phyloP scores from a whole-genome alignment of 2,329 filamentous ascomycete species.

The Byssoonygena ceratinophila region DNA sequence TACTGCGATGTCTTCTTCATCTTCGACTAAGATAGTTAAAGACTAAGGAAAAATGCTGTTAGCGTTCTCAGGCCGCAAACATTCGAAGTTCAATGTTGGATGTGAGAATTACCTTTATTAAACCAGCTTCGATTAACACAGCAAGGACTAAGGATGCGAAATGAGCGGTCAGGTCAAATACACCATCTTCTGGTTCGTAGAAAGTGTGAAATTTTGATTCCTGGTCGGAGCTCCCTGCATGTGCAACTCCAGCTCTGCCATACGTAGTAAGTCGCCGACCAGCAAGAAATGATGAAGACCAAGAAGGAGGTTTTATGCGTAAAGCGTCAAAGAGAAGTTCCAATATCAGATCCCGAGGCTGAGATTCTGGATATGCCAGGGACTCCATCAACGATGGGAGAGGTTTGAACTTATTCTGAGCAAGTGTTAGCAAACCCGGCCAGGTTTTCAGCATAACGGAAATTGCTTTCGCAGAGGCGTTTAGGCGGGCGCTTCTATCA shows the following conservation, averaged over 20 bases:
- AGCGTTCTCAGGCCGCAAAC: conserved; percentile 10
- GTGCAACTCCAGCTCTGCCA: conserved; percentile 80
- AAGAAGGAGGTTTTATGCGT: conserved; percentile 83
- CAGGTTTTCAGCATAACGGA: conserved; percentile 84
- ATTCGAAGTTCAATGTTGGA: background rate
- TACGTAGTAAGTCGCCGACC: conserved; percentile 90
- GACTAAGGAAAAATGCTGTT: conserved; percentile 27
- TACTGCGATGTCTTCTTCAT: conserved; percentile 43
- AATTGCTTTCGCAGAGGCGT: conserved; percentile 86
- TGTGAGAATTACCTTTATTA: conserved; percentile 43
- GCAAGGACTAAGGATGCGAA: conserved; percentile 84
- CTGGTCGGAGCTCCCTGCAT: conserved; percentile 41
- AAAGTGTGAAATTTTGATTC: conserved; percentile 42
- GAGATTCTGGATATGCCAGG: conserved; percentile 47
- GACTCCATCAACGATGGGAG: conserved; percentile 68
- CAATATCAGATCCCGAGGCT: conserved; percentile 63
- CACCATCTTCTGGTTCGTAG: conserved; percentile 57
- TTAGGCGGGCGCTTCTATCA: conserved; percentile 54
- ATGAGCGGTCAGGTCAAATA: conserved; percentile 72
- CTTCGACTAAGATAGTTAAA: conserved; percentile 42
- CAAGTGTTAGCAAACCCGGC: conserved; percentile 80
- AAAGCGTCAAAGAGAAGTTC: conserved; percentile 76
- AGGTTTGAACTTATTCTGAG: conserved; percentile 77
- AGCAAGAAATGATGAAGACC: conserved; percentile 91
- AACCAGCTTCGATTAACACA: conserved; percentile 68